Evolutionary conservation across 139 green algal species (phyloP), one percentile per base, ranked within the genome.

Genomic region (Diplosphaera chodatii): DNA sequence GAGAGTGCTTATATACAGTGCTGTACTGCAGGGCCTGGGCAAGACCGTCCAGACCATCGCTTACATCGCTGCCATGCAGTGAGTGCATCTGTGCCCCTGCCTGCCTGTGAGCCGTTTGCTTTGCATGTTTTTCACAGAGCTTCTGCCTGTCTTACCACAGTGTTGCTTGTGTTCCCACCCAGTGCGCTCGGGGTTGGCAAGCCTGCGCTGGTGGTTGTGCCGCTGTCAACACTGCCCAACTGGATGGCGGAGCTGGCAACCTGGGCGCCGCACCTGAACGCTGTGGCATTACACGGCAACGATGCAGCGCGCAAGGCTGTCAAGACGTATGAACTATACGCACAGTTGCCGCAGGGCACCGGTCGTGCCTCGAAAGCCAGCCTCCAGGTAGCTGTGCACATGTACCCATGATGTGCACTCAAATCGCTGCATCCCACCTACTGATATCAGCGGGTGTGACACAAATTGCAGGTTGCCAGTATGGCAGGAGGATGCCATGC

Each of bases 171-270:
- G 8, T 13, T 48, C 10, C 8, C 37, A 8, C 8, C 28, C 72
- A 73, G 71, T 55, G 48, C 79, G 69, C 71, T 84, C 66, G 67
- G 74, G 48, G 74, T 80, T 1, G 29, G n/a, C 20, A 74, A 68
- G 69, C 91, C 91, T 1, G 80, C 89, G 71, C 78, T 97, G 69
- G 73, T 97, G 40, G 86, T 93, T 16, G 91, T 91, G 27, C 91
- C 91, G 29, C 79, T 93, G 64, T 90, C 85, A 16, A 93, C 90
- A 37, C 76, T 96, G 76, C 77, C 77, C 72, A 95, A 96, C 75
- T 96, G 91, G 91, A 76, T 89, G 80, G 67, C 80, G 1, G 91
- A 96, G 84, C 81, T 94, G 63, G 78, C 68, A 23, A 48, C 65
- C 8, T 96, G 91, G 91, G 91, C 89, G 40, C 91, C 91, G 0